Percentiles rank a stretch among this genome's conserved stretches.
These are phyloP conservation scores for Torulaspora microellipsoides DNA, from an alignment of 805 yeast genomes.

Conservation along the genomic window DNA sequence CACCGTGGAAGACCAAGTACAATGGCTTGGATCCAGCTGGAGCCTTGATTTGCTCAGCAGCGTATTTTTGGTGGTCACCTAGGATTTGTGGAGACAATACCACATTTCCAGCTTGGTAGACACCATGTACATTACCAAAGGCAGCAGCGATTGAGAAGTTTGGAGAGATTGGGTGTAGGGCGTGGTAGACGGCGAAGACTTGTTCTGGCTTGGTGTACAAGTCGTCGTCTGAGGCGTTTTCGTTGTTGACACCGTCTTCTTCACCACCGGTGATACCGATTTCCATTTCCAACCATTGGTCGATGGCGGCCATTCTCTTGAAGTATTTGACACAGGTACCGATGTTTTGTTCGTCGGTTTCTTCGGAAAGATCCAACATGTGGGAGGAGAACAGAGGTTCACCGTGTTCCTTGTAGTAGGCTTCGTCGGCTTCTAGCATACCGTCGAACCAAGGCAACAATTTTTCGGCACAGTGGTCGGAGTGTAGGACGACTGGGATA, in stretches of 20 bases:
- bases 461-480: slow-evolving; percentile 99
- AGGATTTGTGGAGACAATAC: slow-evolving; percentile 85
- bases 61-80: slow-evolving; percentile 92
- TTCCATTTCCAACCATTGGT: slow-evolving; percentile 99
- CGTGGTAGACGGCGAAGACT: slow-evolving; percentile 85
- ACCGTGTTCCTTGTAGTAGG: slow-evolving; percentile 76
- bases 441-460: slow-evolving; percentile 98
- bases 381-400: slow-evolving; percentile 98
- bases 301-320: slow-evolving; percentile 86
- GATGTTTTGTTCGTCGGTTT: slow-evolving; percentile 93
- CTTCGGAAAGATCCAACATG: slow-evolving; percentile 98
- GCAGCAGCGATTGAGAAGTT: slow-evolving; percentile 99
- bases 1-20: slow-evolving; percentile 99
- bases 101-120: slow-evolving; percentile 98
- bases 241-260: slow-evolving; percentile 99
- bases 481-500: slow-evolving; percentile 93
- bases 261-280: slow-evolving; percentile 99
- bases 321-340: slow-evolving; percentile 92
- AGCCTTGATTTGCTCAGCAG: slow-evolving; percentile 60
- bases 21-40: slow-evolving; percentile 58
- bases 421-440: slow-evolving; percentile 95
- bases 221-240: slow-evolving; percentile 78
- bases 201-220: slow-evolving; percentile 95
- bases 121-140: slow-evolving; percentile 99
- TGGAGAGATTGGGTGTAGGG: slow-evolving; percentile 86